Base-by-base conservation (phyloP, 352 stramenopile species). In the Globisporangium radiosum region DNA sequence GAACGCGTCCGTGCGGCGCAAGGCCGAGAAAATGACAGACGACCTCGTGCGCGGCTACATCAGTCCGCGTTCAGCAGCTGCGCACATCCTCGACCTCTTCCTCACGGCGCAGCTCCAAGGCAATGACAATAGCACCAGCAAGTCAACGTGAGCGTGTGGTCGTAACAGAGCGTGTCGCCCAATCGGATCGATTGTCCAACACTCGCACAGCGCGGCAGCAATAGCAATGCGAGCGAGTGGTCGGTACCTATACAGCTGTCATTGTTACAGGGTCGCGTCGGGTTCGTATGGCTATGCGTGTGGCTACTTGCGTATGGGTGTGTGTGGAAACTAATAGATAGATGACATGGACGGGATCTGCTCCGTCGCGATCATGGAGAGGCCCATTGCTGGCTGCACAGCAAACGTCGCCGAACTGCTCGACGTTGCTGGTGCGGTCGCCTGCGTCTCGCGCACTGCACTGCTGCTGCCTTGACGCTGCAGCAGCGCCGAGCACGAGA, bases 401-500 rank as follows among this genome's bases (percentile, higher is more conserved):
- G 63, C 45, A 63, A 66, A 64, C 25, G 25, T 33, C 25, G 25
- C 25, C 25, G 25, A 33, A 33, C 25, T 33, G 25, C 25, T 33
- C 25, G 25, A 13, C 40, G 40, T 44, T 44, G 40, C 40, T 44
- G 11, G 66, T 67, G 74, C 64, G 69, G 56, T 59, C 52, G 37
- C 57, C 64, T 57, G 54, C 36, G 43, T 57, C 51, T 33, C 25
- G 62, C 17, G 10, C 58, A 58, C 3, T n/a, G 38, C 37, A 25
- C 38, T 39, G 56, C 75, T 65, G 14, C 71, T 64, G 42, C 85
- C 62, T 47, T 85, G 78, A 25, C 62, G 70, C 59, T 83, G 78
- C 11, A 87, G 65, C 63, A 85, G 73, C 7, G 78, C 77, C 50
- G 86, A 88, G 62, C 78, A 89, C 44, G 77, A 90, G 4, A 93